These are phyloP conservation scores for Maudiozyma barnettii DNA, from an alignment of 805 yeast species.

Conservation along the genomic window DNA sequence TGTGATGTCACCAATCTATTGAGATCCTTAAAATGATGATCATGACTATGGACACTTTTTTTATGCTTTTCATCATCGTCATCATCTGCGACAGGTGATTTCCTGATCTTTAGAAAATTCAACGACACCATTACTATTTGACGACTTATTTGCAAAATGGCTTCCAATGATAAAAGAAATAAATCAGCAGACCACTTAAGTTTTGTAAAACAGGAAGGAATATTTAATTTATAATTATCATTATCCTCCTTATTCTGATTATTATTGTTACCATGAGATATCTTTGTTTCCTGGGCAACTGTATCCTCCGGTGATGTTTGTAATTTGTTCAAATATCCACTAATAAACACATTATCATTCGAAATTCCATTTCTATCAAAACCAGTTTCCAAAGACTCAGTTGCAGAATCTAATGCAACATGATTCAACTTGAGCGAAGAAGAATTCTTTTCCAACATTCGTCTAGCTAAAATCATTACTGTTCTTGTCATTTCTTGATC, in stretches of 20 bases:
- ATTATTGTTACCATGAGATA: no score
- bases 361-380: no score
- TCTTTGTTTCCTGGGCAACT: no score
- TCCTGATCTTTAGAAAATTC: background rate
- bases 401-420: background rate
- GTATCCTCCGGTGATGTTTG: slow-evolving; percentile 12
- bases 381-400: no score
- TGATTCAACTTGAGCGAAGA: background rate
- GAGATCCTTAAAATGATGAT: slow-evolving; percentile 7
- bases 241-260: background rate
- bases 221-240: background rate
- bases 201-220: background rate
- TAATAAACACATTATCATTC: slow-evolving; percentile 11
- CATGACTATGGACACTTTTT: background rate
- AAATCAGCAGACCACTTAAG: background rate
- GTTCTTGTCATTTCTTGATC: slow-evolving; percentile 1
- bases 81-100: background rate
- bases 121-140: background rate
- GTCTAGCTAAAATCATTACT: background rate
- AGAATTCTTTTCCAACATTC: background rate
- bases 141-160: background rate
- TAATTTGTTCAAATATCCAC: slow-evolving; percentile 18
- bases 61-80: background rate
- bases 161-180: background rate
- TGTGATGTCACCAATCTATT: slow-evolving; percentile 21